Percentiles rank a stretch among this genome's conserved stretches.
These are phyloP conservation scores for Gossypium thurberi DNA, from an alignment of 345 rosid species.

Conservation along the genomic window DNA sequence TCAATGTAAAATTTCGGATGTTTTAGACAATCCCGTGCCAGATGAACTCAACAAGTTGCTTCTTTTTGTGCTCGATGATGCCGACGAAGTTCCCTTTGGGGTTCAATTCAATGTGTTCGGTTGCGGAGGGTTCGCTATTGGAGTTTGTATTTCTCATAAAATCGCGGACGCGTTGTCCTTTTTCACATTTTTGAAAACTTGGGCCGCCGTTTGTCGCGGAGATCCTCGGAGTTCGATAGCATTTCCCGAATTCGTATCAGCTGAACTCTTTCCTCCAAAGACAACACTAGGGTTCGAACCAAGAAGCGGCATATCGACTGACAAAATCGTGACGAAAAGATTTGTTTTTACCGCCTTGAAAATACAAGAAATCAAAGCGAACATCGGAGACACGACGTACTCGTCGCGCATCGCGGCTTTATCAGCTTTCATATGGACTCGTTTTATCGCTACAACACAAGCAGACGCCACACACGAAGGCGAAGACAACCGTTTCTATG, in stretches of 20 bases:
- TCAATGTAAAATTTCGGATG: slow-evolving; percentile 11
- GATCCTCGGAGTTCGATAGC: not conserved
- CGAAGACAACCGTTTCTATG: not conserved
- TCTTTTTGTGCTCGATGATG: not conserved
- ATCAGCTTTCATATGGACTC: slow-evolving; percentile 32
- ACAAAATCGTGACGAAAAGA: not conserved
- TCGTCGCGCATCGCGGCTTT: slow-evolving; percentile 28
- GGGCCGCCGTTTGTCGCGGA: not conserved
- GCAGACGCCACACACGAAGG: not conserved
- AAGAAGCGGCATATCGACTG: not conserved
- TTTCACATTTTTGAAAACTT: slow-evolving; percentile 6
- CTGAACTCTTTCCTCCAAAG: slow-evolving; percentile 10
- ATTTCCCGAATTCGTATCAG: not conserved
- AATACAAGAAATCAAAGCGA: not conserved
- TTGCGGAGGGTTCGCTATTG: slow-evolving; percentile 21
- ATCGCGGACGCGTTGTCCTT: slow-evolving; percentile 3
- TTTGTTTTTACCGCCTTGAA: not conserved
- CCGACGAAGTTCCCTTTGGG: not conserved
- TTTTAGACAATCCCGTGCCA: slow-evolving; percentile 11
- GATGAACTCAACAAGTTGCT: slow-evolving; percentile 6
- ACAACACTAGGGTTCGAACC: not conserved
- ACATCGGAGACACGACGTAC: not conserved
- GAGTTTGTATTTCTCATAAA: slow-evolving; percentile 23
- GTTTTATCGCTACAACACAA: slow-evolving; percentile 7
- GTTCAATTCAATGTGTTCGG: slow-evolving; percentile 24